Percentiles rank a stretch among this genome's conserved stretches.
Evolutionary conservation across 306 rosid genomes (phyloP).

Genomic region (Malus fusca): DNA sequence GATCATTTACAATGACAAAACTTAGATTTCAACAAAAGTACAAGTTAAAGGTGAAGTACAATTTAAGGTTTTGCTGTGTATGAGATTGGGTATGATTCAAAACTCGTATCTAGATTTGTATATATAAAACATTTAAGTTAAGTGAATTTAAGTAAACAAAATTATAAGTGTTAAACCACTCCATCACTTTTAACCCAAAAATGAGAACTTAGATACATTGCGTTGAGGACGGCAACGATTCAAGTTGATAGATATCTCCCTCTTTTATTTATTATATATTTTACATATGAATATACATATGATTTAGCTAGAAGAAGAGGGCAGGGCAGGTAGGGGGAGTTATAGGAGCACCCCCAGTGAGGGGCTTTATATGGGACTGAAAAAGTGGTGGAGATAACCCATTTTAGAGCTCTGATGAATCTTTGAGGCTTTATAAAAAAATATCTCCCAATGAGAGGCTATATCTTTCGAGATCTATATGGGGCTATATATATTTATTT

Average conservation of each 20-base stretch:
- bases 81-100: background rate
- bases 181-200: background rate
- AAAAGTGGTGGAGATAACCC: no score
- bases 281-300: background rate
- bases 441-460: no score
- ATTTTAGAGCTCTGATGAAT: no score
- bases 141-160: no score
- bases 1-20: no score
- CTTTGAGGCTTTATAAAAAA: no score
- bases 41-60: background rate
- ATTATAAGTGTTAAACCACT: no score
- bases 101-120: background rate
- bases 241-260: background rate
- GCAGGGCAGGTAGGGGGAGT: conserved; percentile 26
- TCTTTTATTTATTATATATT: background rate
- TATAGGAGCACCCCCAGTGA: background rate
- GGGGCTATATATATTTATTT: no score
- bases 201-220: background rate
- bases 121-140: no score
- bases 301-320: conserved; percentile 14
- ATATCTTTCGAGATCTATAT: no score
- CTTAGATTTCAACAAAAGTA: background rate
- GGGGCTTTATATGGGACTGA: no score
- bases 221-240: no score
- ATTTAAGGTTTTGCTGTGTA: background rate